Percentiles rank a stretch among this genome's conserved stretches.
These are phyloP conservation scores for Sextonia rubra DNA, from an alignment of 164 flowering plant species.

Conservation along the genomic window DNA sequence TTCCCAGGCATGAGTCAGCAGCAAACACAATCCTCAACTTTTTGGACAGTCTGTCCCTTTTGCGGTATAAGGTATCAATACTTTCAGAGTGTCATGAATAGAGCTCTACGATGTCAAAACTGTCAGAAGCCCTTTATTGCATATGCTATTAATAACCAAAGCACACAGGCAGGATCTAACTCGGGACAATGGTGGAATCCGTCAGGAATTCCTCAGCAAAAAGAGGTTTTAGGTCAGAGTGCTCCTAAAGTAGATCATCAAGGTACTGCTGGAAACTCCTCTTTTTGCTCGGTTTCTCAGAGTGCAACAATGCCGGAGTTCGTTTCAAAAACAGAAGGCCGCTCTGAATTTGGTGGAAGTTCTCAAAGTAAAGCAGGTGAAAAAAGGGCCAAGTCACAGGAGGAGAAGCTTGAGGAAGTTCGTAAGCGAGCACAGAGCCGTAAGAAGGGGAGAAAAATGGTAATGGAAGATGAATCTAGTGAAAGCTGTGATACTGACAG, in stretches of 20 bases:
- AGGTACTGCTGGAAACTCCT: slow-evolving; percentile 12
- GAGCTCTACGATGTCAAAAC: slow-evolving; percentile 26
- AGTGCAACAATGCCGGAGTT: slow-evolving; percentile 9
- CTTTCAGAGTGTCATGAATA: slow-evolving; percentile 20
- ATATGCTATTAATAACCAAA: slow-evolving; percentile 24
- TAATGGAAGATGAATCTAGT: slow-evolving; percentile 34
- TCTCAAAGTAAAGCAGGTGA: slow-evolving; percentile 5
- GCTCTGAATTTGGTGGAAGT: slow-evolving; percentile 6
- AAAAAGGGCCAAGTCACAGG: not conserved
- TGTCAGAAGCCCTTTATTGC: slow-evolving; percentile 28
- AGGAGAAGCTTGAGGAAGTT: not conserved
- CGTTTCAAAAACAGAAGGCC: slow-evolving; percentile 5
- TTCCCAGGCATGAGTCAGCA: slow-evolving; percentile 21
- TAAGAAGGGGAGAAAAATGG: slow-evolving; percentile 34
- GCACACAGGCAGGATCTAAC: slow-evolving; percentile 13
- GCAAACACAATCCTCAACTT: slow-evolving; percentile 17
- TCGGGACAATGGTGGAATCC: not conserved
- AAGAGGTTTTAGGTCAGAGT: slow-evolving; percentile 17
- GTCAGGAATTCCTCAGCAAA: slow-evolving; percentile 4
- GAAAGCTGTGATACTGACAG: slow-evolving; percentile 41
- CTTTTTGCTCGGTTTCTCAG: slow-evolving; percentile 12
- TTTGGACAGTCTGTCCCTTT: slow-evolving; percentile 38
- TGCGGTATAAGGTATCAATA: slow-evolving; percentile 33
- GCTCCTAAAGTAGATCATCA: slow-evolving; percentile 11
- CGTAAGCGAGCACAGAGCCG: not conserved